phyloP scores from a whole-genome alignment of 78 protist genomes.

The Isochrysis galbana region DNA sequence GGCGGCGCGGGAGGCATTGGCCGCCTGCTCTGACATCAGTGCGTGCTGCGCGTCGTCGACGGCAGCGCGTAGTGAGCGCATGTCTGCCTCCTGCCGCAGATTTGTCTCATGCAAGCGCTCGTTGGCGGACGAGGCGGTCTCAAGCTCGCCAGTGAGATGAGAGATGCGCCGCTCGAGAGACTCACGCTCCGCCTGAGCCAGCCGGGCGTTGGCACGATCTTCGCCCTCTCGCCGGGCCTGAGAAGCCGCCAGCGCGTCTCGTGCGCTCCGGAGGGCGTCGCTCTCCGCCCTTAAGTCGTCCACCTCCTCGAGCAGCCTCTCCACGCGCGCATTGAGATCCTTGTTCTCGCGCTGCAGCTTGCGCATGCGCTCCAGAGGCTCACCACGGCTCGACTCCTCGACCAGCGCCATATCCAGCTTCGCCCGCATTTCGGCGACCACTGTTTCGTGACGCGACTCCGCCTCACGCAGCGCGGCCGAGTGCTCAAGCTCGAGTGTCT shows the following conservation, averaged over 20 bases:
- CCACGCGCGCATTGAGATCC: not conserved
- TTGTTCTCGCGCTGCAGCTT: slow-evolving; percentile 8
- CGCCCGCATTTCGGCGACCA: not conserved
- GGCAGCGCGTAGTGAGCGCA: not conserved
- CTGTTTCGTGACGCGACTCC: not conserved
- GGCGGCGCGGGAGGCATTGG: not conserved
- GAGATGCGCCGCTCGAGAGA: not conserved
- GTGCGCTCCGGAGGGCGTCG: not conserved
- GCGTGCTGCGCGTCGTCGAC: slow-evolving; percentile 15
- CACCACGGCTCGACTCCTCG: not conserved
- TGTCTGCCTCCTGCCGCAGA: not conserved
- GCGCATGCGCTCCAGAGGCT: not conserved
- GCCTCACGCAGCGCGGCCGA: not conserved
- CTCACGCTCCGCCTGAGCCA: not conserved
- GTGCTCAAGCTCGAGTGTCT: not conserved
- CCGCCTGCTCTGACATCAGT: not conserved
- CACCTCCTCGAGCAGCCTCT: slow-evolving; percentile 9
- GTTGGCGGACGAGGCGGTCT: not conserved
- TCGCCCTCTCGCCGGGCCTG: not conserved
- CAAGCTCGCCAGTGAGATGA: not conserved
- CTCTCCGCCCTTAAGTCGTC: not conserved
- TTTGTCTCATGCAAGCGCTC: not conserved
- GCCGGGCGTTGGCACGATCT: not conserved
- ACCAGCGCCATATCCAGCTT: not conserved
- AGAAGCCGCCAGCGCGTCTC: not conserved